Evolutionary conservation across 116 monocot species (phyloP).

Genomic region (Zostera marina): DNA sequence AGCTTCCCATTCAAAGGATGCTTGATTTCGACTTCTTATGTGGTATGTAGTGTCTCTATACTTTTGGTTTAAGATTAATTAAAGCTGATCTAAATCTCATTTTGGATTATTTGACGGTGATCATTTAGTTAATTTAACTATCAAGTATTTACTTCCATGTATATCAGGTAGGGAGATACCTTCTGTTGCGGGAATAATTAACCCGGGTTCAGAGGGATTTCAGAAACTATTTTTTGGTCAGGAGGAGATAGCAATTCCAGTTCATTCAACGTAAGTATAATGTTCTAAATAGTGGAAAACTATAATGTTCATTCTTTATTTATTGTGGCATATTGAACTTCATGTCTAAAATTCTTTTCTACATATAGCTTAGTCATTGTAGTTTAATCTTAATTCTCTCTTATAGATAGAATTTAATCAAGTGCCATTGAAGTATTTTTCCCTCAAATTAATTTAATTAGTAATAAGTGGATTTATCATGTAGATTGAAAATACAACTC

Average conservation of each 20-base stretch:
- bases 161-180: constrained; percentile 67
- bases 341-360: too few relatives aligned
- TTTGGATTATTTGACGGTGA: too few relatives aligned
- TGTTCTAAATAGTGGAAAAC: background rate
- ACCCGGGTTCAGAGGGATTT: constrained; percentile 96
- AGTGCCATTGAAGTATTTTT: too few relatives aligned
- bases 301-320: background rate
- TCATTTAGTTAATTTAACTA: background rate
- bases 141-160: background rate
- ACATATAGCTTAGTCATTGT: too few relatives aligned
- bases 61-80: background rate
- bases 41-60: constrained; percentile 18
- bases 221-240: constrained; percentile 96
- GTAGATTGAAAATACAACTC: too few relatives aligned
- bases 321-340: too few relatives aligned
- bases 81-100: background rate
- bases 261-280: constrained; percentile 63
- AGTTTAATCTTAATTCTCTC: too few relatives aligned
- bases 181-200: constrained; percentile 96
- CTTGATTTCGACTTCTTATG: constrained; percentile 97
- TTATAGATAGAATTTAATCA: too few relatives aligned
- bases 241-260: constrained; percentile 98
- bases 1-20: constrained; percentile 92
- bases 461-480: too few relatives aligned
- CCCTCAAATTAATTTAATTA: too few relatives aligned